Base-by-base conservation (phyloP, 257 asterid genomes). In the Plantago ovata region DNA sequence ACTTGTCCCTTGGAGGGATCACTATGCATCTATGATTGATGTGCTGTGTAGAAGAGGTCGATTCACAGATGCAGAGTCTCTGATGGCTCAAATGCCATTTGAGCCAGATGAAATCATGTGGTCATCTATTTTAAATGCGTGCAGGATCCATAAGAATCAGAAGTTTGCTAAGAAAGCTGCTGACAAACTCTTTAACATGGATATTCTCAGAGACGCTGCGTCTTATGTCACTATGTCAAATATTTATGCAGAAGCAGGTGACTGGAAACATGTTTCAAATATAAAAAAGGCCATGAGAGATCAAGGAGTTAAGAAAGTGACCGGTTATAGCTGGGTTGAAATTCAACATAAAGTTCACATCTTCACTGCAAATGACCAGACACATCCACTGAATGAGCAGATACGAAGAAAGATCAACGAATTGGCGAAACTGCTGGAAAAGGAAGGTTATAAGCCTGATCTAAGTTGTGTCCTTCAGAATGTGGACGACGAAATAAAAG, bases 301-400 rank as follows among this genome's bases (percentile, higher is more conserved):
- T 33, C 78, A 88, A 3, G 95, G 96, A 51, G 82, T 90, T 59
- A 81, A 67, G 39, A 90, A 86, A 66, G 84, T 76, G 62, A 68
- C 88, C 47, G 97, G 86, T 15, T 81, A 79, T 61, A 90, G 97
- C 67, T 90, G 97, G 97, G 94, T 86, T 62, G 97, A 90, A 63
- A 72, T 77, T 43, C 58, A 66, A 22, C 93, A 70, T 20, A 70
- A 56, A 58, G 82, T 87, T 71, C 96, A 90, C 39, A 22, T 71
- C 33, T 90, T 90, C 70, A 74, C 83, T 0, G 84, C 95, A 28
- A 84, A 84, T 28, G 94, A 90, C 45, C 74, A 72, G 74, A 67
- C 71, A 52, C 96, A 87, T 74, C 87, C 85, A 38, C 72, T 63
- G 24, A 69, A 61, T 28, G 76, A 71, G 63, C 79, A 73, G 56